Evolutionary conservation across 306 rosid species (phyloP).

Genomic region (Adenanthera pavonina): DNA sequence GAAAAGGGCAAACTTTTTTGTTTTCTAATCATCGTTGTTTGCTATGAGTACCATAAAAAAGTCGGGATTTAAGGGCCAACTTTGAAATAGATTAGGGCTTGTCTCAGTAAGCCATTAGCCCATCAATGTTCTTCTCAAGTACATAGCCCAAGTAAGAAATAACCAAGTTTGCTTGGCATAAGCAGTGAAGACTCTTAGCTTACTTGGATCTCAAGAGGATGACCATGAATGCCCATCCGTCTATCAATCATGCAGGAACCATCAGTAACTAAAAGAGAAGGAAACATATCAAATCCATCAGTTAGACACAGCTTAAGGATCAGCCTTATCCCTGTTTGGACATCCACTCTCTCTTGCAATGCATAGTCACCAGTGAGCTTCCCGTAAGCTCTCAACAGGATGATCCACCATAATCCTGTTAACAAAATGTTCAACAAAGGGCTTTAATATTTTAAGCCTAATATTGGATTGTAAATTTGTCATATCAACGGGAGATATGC

Average conservation of each 20-base stretch:
- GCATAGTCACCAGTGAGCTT: slow-evolving; percentile 84
- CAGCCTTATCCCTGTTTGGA: slow-evolving; percentile 87
- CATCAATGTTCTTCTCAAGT: neutral
- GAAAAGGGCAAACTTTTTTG: neutral
- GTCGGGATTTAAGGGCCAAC: neutral
- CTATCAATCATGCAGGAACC: slow-evolving; percentile 99
- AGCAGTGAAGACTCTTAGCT: slow-evolving; percentile 38
- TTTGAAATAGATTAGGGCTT: no score
- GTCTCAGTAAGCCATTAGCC: neutral
- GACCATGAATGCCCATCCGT: slow-evolving; percentile 95
- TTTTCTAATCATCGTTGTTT: no score
- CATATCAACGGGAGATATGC: slow-evolving; percentile 9
- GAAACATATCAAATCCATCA: slow-evolving; percentile 97
- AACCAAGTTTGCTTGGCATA: neutral
- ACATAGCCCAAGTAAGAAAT: neutral
- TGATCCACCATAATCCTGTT: slow-evolving; percentile 95
- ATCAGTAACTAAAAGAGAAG: slow-evolving; percentile 81
- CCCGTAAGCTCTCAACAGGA: slow-evolving; percentile 92
- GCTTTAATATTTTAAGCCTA: slow-evolving; percentile 27
- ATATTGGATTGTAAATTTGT: neutral
- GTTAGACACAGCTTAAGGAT: slow-evolving; percentile 81
- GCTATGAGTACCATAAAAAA: neutral
- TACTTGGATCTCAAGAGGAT: slow-evolving; percentile 96
- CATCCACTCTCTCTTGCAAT: slow-evolving; percentile 90
- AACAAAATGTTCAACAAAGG: slow-evolving; percentile 19